Percentiles rank a stretch among this genome's conserved stretches.
Conservation (phyloP, 2,329 filamentous ascomycete genomes). For the Aureobasidium sp. region DNA sequence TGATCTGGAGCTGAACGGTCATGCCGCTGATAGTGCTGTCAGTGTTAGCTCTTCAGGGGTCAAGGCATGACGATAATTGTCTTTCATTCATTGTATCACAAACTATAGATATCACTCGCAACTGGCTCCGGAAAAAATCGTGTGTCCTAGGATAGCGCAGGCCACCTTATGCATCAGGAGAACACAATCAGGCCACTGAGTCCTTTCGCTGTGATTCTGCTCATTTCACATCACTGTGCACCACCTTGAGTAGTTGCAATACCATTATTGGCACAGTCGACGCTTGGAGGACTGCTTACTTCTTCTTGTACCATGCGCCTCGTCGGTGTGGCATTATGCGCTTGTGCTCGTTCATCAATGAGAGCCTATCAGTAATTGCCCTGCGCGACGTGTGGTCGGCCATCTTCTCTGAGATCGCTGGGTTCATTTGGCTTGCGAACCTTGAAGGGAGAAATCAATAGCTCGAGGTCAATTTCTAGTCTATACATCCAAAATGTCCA, state of each 20-base stretch:
- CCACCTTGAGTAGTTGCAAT: neutral
- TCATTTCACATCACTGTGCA: neutral
- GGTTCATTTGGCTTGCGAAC: neutral
- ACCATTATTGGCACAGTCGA: neutral
- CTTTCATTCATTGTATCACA: neutral
- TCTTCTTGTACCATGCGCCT: neutral
- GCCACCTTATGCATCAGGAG: neutral
- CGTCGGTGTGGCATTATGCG: neutral
- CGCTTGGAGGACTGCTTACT: neutral
- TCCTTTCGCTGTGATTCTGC: too few relatives aligned
- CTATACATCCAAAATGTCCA: neutral
- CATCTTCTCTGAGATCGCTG: neutral
- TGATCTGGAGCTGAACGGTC: constrained; percentile 3
- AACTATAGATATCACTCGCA: neutral
- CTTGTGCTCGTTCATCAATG: neutral
- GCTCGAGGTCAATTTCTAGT: neutral
- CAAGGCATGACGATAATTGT: neutral
- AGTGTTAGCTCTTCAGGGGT: neutral
- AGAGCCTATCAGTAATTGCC: neutral
- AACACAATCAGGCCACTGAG: neutral
- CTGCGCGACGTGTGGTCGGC: neutral
- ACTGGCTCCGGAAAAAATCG: neutral
- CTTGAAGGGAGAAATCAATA: neutral
- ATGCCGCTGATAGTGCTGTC: constrained; percentile 1
- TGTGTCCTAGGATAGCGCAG: too few relatives aligned